Conservation (phyloP, 164 flowering plant species). For the Kingdonia uniflora region DNA sequence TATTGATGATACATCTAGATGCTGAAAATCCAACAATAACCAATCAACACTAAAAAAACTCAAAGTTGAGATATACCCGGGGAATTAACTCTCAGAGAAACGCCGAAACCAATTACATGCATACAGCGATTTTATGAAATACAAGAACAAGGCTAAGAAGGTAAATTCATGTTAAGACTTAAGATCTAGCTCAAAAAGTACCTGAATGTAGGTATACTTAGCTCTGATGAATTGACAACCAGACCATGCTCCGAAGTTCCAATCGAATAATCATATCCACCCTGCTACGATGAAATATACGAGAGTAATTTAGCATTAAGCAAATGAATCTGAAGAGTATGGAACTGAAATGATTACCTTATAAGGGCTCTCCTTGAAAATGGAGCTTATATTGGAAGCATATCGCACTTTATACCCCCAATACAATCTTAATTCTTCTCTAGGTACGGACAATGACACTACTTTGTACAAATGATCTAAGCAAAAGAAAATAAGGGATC, state of each 20-base stretch:
- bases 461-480: slow-evolving; percentile 47
- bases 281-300: slow-evolving; percentile 29
- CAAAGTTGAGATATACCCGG: too few relatives aligned
- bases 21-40: too few relatives aligned
- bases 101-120: too few relatives aligned
- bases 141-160: not conserved
- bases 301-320: not conserved
- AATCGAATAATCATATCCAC: slow-evolving; percentile 75
- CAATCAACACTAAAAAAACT: too few relatives aligned
- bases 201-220: slow-evolving; percentile 70
- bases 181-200: slow-evolving; percentile 16
- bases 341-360: slow-evolving; percentile 34
- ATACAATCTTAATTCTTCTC: slow-evolving; percentile 64
- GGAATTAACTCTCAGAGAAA: too few relatives aligned
- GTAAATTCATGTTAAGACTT: not conserved
- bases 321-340: not conserved
- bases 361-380: slow-evolving; percentile 55
- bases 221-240: slow-evolving; percentile 60
- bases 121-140: not conserved
- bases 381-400: slow-evolving; percentile 71
- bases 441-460: slow-evolving; percentile 62
- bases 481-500: slow-evolving; percentile 5
- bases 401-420: slow-evolving; percentile 97
- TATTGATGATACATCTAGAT: too few relatives aligned
- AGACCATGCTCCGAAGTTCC: slow-evolving; percentile 97